These are phyloP conservation scores for Aquilaria agallochum DNA, from an alignment of 441 rosid species.

Conservation along the genomic window DNA sequence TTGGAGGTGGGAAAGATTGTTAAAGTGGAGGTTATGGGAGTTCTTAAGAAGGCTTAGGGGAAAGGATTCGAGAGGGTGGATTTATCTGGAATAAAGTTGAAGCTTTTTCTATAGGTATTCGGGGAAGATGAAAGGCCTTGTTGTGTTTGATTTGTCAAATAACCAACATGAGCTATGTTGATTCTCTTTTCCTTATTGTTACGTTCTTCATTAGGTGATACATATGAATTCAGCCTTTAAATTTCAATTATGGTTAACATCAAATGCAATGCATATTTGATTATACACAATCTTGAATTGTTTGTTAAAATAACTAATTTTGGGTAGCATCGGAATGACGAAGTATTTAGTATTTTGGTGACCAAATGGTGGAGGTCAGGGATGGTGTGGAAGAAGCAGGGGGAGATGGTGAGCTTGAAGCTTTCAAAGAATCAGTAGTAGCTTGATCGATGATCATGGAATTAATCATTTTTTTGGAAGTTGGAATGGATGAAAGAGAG, in stretches of 20 bases:
- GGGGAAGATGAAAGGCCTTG: constrained; percentile 60
- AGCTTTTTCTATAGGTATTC: constrained; percentile 69
- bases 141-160: constrained; percentile 54
- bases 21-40: constrained; percentile 52
- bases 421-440: no score
- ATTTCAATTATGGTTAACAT: not conserved
- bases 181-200: not conserved
- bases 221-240: not conserved
- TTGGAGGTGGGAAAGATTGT: constrained; percentile 31
- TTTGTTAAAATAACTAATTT: no score
- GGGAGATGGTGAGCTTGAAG: no score
- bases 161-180: constrained; percentile 69
- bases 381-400: no score
- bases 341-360: no score
- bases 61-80: constrained; percentile 52
- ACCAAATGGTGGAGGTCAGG: no score
- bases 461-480: no score
- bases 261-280: not conserved
- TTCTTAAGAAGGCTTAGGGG: constrained; percentile 49
- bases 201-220: not conserved
- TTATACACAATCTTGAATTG: not conserved
- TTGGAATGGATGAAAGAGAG: no score
- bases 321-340: no score
- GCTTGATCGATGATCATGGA: no score
- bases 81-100: constrained; percentile 52